Base-by-base conservation (phyloP, 1,284 basidiomycete species). In the Ustilago xerochloae region DNA sequence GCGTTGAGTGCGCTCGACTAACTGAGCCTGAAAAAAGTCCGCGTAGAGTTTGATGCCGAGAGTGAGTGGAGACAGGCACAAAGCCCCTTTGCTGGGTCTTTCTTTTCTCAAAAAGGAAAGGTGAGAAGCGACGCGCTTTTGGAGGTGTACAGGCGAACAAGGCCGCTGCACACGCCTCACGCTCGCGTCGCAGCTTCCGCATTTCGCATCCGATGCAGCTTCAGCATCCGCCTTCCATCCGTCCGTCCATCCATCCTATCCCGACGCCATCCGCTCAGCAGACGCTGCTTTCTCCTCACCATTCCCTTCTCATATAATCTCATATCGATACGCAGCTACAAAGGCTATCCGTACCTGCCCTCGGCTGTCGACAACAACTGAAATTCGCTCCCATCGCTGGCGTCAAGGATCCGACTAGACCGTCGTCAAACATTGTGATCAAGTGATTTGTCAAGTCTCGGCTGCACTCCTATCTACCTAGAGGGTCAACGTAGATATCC, bases 141-240 rank as follows among this genome's bases (percentile, higher is more conserved):
- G n/a, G n/a, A n/a, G n/a, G n/a, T n/a, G n/a, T n/a, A n/a, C n/a
- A n/a, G n/a, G n/a, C n/a, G n/a, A n/a, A n/a, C n/a, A n/a, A n/a
- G n/a, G n/a, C n/a, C n/a, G n/a, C 29, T 30, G 58, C 55, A 62
- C 53, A 51, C 51, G 55, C 55, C 46, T 59, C 33, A 43, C 24
- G 20, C 41, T 18, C n/a, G 41, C 41, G 41, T 43, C 46, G 35
- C 41, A 43, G 22, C 41, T 41, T 55, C 39, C 41, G 41, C 45
- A 47, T 30, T 47, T 47, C 45, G 43, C 43, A 46, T 46, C 38
- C 38, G 38, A 41, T 41, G 41, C 41, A 39, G 9, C n/a, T 45
- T 20, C 28, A 13, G 24, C 24, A 26, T 12, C 39, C 24, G 8
- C 45, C 29, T 20, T 30, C 28, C 16, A 35, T 35, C 28, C 29